These are phyloP conservation scores for Dioszegia aurantiaca DNA, from an alignment of 768 basidiomycete genomes.

Conservation along the genomic window DNA sequence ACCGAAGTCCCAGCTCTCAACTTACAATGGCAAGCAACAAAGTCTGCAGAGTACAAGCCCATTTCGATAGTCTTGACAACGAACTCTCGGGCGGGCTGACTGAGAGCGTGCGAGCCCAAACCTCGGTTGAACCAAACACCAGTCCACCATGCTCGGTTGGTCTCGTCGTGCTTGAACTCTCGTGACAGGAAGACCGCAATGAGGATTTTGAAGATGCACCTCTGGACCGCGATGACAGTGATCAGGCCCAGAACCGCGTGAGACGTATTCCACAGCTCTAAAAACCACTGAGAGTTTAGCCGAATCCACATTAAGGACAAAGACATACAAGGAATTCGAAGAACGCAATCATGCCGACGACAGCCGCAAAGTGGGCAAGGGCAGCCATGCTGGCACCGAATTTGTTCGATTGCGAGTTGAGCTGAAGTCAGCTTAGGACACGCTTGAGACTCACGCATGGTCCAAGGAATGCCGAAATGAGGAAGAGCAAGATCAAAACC, in stretches of 20 bases:
- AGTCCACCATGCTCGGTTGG: slow-evolving; percentile 98
- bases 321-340: slow-evolving; percentile 73
- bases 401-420: slow-evolving; percentile 64
- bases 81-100: slow-evolving; percentile 96
- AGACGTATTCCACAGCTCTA: slow-evolving; percentile 74
- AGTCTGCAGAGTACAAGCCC: slow-evolving; percentile 91
- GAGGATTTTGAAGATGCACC: slow-evolving; percentile 86
- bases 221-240: slow-evolving; percentile 79
- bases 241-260: slow-evolving; percentile 93
- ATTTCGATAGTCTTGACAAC: slow-evolving; percentile 97
- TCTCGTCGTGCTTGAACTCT: slow-evolving; percentile 99
- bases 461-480: slow-evolving; percentile 86
- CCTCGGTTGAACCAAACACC: slow-evolving; percentile 90
- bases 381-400: slow-evolving; percentile 92
- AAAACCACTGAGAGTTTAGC: slow-evolving; percentile 33
- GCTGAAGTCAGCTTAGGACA: slow-evolving; percentile 15
- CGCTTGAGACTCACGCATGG: slow-evolving; percentile 60
- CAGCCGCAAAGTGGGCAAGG: slow-evolving; percentile 76
- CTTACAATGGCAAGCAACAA: slow-evolving; percentile 57
- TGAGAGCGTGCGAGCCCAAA: slow-evolving; percentile 83
- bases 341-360: slow-evolving; percentile 77
- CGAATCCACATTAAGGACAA: not conserved
- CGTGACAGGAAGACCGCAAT: slow-evolving; percentile 92
- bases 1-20: not conserved
- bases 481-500: slow-evolving; percentile 77